These are phyloP conservation scores for Acanthamoeba healyi DNA, from an alignment of 208 protist species.

Conservation along the genomic window DNA sequence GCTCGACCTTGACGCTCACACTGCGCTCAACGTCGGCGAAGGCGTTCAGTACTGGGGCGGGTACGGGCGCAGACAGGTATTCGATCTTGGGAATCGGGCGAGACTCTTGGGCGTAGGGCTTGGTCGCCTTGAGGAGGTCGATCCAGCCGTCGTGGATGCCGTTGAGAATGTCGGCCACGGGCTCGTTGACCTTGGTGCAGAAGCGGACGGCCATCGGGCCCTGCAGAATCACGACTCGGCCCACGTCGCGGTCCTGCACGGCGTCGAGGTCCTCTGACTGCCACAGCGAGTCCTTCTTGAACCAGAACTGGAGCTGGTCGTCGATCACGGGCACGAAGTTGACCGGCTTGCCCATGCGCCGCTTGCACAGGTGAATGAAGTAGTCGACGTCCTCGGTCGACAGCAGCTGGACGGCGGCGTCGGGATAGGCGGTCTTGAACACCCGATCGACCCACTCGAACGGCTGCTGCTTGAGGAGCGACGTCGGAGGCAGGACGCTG, in stretches of 20 bases:
- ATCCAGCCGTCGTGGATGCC: constrained; percentile 77
- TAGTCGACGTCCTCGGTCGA: constrained; percentile 87
- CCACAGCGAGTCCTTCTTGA: constrained; percentile 92
- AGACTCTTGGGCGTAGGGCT: background rate
- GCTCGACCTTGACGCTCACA: constrained; percentile 19
- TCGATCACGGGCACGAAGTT: constrained; percentile 90
- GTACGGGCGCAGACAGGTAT: constrained; percentile 60
- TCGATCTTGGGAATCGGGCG: background rate
- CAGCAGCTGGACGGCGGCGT: constrained; percentile 79
- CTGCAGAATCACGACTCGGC: constrained; percentile 89
- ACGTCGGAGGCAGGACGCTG: constrained; percentile 40
- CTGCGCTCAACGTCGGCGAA: constrained; percentile 35
- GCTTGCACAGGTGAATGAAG: constrained; percentile 88
- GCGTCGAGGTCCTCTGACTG: constrained; percentile 87
- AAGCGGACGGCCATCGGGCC: constrained; percentile 88
- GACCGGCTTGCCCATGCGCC: constrained; percentile 88
- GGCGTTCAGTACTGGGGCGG: background rate
- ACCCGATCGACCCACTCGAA: constrained; percentile 72
- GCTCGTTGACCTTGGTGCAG: constrained; percentile 87
- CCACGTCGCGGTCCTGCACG: constrained; percentile 85
- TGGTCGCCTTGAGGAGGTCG: background rate
- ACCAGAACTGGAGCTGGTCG: constrained; percentile 87
- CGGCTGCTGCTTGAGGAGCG: constrained; percentile 28
- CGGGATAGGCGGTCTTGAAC: constrained; percentile 82
- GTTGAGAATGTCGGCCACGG: constrained; percentile 87